phyloP scores from a whole-genome alignment of 176 grass and related monocot species.

The Cymbopogon citratus region DNA sequence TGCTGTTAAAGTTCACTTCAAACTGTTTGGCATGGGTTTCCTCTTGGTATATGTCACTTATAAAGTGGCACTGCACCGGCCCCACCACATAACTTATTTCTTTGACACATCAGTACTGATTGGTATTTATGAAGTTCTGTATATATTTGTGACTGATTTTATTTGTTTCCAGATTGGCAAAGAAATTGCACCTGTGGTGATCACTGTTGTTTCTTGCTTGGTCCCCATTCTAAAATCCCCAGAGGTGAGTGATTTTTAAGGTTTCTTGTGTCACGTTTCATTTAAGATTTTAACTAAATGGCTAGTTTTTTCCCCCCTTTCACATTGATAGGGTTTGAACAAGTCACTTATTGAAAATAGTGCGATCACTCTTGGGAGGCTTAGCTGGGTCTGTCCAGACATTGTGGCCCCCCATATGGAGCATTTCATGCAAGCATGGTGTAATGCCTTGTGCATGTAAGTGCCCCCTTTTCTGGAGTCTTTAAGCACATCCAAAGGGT shows the following conservation, averaged over 20 bases:
- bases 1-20: background rate
- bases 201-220: constrained; percentile 65
- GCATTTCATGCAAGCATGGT: constrained; percentile 97
- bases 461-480: background rate
- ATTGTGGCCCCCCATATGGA: constrained; percentile 83
- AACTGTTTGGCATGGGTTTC: background rate
- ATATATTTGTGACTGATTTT: constrained; percentile 13
- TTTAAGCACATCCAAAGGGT: background rate
- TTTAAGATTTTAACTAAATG: constrained; percentile 20
- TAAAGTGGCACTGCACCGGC: background rate
- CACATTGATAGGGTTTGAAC: constrained; percentile 55
- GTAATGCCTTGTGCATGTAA: constrained; percentile 84
- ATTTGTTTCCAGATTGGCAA: constrained; percentile 58
- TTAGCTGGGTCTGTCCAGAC: constrained; percentile 91
- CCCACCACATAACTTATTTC: background rate
- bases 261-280: background rate
- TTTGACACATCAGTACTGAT: background rate
- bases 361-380: constrained; percentile 92
- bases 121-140: background rate
- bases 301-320: background rate
- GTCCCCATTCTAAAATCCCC: constrained; percentile 68
- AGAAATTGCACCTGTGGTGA: constrained; percentile 78
- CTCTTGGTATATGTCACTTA: background rate
- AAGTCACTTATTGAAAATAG: constrained; percentile 95
- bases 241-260: constrained; percentile 42